These are phyloP conservation scores for Kuraishia borneana DNA, from an alignment of 805 yeast genomes.

Conservation along the genomic window DNA sequence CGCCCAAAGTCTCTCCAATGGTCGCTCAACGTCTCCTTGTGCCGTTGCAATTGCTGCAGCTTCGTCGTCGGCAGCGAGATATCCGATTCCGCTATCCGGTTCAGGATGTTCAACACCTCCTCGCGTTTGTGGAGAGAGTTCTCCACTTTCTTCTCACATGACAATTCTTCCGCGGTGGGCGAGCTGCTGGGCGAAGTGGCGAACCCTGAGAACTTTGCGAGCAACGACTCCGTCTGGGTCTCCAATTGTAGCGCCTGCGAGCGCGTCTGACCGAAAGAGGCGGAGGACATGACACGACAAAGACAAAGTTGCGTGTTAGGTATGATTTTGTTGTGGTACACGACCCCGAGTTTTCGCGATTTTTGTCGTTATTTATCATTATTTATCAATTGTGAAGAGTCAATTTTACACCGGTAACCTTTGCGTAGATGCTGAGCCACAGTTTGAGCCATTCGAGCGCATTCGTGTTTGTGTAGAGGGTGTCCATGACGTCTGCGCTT, in stretches of 20 bases:
- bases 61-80: conserved; percentile 57
- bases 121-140: conserved; percentile 39
- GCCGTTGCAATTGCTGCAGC: conserved; percentile 73
- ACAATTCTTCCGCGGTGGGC: conserved; percentile 35
- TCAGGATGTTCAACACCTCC: conserved; percentile 37
- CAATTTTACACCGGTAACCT: neutral
- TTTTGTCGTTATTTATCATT: too few species aligned
- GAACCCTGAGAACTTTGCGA: conserved; percentile 43
- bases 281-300: conserved; percentile 1
- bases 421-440: neutral
- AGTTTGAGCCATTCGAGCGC: neutral
- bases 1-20: conserved; percentile 54
- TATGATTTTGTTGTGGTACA: neutral
- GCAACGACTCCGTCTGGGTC: conserved; percentile 46
- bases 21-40: conserved; percentile 63
- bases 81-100: conserved; percentile 44
- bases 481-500: neutral
- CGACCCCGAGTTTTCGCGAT: too few species aligned
- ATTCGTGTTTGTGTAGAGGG: neutral
- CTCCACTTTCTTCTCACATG: conserved; percentile 37
- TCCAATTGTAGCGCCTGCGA: conserved; percentile 62
- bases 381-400: too few species aligned
- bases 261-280: conserved; percentile 56
- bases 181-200: conserved; percentile 38
- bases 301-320: too few species aligned